Base-by-base conservation (phyloP, 352 stramenopile genomes). In the Globisporangium lucens region DNA sequence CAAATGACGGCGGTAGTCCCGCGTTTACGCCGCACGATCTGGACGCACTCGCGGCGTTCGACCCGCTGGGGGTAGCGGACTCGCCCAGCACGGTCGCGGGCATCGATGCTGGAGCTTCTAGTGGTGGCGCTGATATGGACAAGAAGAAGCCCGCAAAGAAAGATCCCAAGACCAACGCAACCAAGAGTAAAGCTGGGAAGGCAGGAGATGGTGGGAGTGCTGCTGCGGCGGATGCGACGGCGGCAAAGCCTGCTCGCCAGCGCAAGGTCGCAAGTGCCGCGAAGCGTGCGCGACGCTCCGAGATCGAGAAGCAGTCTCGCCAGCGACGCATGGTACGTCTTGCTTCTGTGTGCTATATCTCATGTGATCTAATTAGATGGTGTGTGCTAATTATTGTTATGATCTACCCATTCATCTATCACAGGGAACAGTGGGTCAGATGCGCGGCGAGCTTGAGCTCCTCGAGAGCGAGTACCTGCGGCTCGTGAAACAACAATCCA, bases 241-340 rank as follows among this genome's bases (percentile, higher is more conserved):
- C n/a, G 2, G 2, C 20, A 24, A 46, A 59, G 33, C n/a, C n/a
- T 6, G 35, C 13, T 33, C 51, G 56, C 22, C 38, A 68, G 63
- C 63, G 38, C 36, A 61, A 60, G 33, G n/a, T 47, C 7, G 24
- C 33, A 13, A 68, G 36, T 8, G 70, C 75, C 22, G 57, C 65
- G 1, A 80, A 79, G 65, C 82, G 82, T 20, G 75, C 78, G 5
- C 65, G 77, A 2, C 72, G 82, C 22, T 85, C 78, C 24, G 82
- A 89, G 75, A 89, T 90, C 59, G 82, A 90, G 68, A 77, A 78
- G 61, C 76, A 79, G 49, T 90, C 82, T 22, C 76, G 82, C 7
- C 73, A 88, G 65, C 75, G 82, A 24, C 79, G 77, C 29, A 35
- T 43, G 55, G 64, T 69, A 46, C 29, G 33, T 38, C 9, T 4